Percentiles rank a stretch among this genome's conserved stretches.
Evolutionary conservation across 495 filamentous ascomycete genomes (phyloP).

Genomic region (Aspergillus asperescens): DNA sequence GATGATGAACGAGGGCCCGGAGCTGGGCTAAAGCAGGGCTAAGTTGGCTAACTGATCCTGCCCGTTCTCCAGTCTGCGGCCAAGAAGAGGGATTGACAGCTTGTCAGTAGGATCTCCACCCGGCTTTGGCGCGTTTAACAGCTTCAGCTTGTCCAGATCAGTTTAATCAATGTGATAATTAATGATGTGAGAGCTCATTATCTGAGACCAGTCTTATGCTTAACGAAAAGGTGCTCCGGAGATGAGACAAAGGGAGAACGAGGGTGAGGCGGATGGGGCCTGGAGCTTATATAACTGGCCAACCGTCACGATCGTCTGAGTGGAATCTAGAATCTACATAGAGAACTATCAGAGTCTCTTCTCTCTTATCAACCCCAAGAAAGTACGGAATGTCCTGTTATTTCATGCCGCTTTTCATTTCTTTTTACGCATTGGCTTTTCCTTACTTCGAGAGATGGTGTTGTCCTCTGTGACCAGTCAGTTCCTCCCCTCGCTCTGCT

Average conservation of each 20-base stretch:
- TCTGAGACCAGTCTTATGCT: not conserved
- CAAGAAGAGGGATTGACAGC: conserved; percentile 24
- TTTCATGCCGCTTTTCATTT: not conserved
- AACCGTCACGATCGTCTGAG: not conserved
- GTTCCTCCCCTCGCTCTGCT: not conserved
- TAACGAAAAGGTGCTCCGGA: not conserved
- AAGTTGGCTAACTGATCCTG: conserved; percentile 13
- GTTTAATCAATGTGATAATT: not conserved
- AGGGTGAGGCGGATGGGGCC: not conserved
- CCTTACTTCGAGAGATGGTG: not conserved
- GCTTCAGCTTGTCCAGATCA: conserved; percentile 13
- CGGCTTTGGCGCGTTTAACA: conserved; percentile 5
- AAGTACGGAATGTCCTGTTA: too few species aligned
- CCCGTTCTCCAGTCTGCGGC: conserved; percentile 6
- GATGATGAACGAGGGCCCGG: conserved; percentile 5
- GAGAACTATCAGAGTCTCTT: not conserved
- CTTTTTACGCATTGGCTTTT: not conserved
- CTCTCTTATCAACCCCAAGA: not conserved
- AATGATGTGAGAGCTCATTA: not conserved
- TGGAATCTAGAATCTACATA: not conserved
- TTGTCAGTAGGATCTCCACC: conserved; percentile 18
- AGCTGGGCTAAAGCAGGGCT: conserved; percentile 16
- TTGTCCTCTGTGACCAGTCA: conserved; percentile 7
- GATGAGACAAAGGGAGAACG: not conserved
- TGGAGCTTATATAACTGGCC: not conserved